Evolutionary conservation across 805 yeast genomes (phyloP), one percentile per base, ranked within the genome.

Genomic region (Brettanomyces bruxellensis): DNA sequence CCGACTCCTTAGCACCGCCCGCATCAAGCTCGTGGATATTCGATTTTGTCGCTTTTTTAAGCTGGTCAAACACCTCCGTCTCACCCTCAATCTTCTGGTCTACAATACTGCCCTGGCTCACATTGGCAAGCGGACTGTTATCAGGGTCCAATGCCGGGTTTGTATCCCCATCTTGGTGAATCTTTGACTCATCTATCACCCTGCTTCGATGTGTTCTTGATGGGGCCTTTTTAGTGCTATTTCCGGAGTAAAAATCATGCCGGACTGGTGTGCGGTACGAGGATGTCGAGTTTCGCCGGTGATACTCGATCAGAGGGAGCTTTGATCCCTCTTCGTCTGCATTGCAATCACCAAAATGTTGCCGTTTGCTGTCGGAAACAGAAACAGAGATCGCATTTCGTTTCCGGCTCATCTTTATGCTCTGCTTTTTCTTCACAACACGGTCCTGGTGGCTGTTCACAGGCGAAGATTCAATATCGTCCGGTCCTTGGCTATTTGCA

Each of bases 81-180:
- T 59, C 61, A 8, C 57, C 62, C 25, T 55, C 59, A 11, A 53
- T 57, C 43, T 49, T 45, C 37, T 58, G 59, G 36, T 52, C 60
- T 2, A 53, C 18, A n/a, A 56, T 44, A 14, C 49, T 49, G 5
- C 61, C 59, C 23, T 56, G 58, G 45, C 65, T 60, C 22, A 61
- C 58, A 41, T 60, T 59, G 2, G 65, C 66, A 41, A 62, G 49
- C 2, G 67, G 67, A 40, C 65, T 60, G 32, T 60, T 56, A 38
- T 51, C 45, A 5, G 51, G 51, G 25, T 55, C 57, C 25, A 55
- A 23, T 7, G 34, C 41, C 4, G 12, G 13, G 13, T 38, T 34
- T 9, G 28, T 36, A 4, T 11, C 37, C n/a, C 25, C 24, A 30
- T 25, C 37, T 1, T 25, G 35, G 23, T 44, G 24, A 13, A 30